A percentile compares a stretch with the other conserved stretches of the same genome.
Conservation (phyloP, 2,329 filamentous ascomycete species). For the Scleromitrula shiraiana region DNA sequence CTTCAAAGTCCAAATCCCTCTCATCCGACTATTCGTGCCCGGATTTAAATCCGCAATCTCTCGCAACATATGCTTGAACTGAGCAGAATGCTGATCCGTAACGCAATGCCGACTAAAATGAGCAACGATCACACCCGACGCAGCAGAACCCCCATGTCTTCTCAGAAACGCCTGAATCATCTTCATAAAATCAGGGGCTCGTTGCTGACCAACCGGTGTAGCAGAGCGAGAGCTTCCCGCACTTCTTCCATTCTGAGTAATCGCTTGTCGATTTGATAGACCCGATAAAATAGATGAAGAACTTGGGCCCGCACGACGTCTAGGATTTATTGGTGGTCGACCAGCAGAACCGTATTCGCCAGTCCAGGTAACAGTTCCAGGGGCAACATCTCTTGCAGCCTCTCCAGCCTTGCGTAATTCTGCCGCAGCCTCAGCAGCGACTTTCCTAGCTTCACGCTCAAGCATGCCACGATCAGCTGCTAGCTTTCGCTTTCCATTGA, state of each 20-base stretch:
- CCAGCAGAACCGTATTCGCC: constrained; percentile 74
- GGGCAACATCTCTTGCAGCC: constrained; percentile 62
- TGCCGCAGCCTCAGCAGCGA: constrained; percentile 69
- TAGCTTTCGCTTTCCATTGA: constrained; percentile 65
- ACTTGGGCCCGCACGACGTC: constrained; percentile 41
- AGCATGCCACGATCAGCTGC: constrained; percentile 72
- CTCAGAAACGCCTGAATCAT: constrained; percentile 74
- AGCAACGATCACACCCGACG: constrained; percentile 79
- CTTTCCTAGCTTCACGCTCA: constrained; percentile 69
- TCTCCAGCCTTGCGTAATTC: constrained; percentile 68
- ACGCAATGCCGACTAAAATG: constrained; percentile 80
- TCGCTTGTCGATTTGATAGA: constrained; percentile 46
- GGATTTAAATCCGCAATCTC: constrained; percentile 62
- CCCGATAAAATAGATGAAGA: constrained; percentile 49
- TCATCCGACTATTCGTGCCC: constrained; percentile 27
- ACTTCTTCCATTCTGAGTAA: constrained; percentile 31
- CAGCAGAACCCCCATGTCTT: constrained; percentile 67
- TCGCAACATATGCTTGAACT: constrained; percentile 77
- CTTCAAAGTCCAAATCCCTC: constrained; percentile 28
- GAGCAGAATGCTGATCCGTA: constrained; percentile 57
- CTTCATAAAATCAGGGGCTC: constrained; percentile 55
- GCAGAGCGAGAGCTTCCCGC: constrained; percentile 39
- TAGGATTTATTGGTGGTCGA: constrained; percentile 48
- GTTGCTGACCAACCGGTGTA: constrained; percentile 36
- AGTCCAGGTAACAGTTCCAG: constrained; percentile 90